Evolutionary conservation across 1,284 basidiomycete genomes (phyloP), one percentile per base, ranked within the genome.

Genomic region (Irpex sp.): DNA sequence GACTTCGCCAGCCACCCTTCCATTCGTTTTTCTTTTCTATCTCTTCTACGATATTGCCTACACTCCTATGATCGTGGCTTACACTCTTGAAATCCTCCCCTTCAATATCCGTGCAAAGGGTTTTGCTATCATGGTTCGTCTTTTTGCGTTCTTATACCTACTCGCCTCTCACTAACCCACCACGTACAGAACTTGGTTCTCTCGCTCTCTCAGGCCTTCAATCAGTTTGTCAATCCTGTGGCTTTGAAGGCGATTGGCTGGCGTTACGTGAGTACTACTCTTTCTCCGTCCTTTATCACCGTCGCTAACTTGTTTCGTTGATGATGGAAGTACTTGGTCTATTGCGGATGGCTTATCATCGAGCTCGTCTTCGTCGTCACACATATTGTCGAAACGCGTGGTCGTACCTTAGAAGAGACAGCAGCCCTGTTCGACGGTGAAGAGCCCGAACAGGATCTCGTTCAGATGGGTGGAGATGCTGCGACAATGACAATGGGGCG

Each of bases 171-270:
- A 16, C 36, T n/a, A 19, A 39, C 56, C 49, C 59, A 56, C 60
- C 42, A 18, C 48, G 16, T 56, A 1, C 65, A 87, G 85, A 87
- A 85, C 68, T 71, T 87, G 55, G 77, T 78, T 5, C 77, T 86
- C 16, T 82, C 82, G 67, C 68, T 83, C 16, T 82, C 82, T 0
- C 74, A 84, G 28, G 82, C 82, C 0, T 86, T 90, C 77, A 91
- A 89, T 69, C 85, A 88, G 69, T 90, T 87, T 65, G 81, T 88
- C 53, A 90, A 90, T 70, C 87, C 88, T 4, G 82, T 86, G 75
- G 87, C 87, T 1, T 76, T 91, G 35, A 76, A 79, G n/a, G 78
- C 79, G 1, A 81, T 90, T 16, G 80, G 79, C 21, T 90, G 87
- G 87, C 82, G 80, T 77, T 90, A 89, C 64, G 78, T 80, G 62